phyloP scores from a whole-genome alignment of 495 filamentous ascomycete genomes.

The Polyplosphaeria fusca region DNA sequence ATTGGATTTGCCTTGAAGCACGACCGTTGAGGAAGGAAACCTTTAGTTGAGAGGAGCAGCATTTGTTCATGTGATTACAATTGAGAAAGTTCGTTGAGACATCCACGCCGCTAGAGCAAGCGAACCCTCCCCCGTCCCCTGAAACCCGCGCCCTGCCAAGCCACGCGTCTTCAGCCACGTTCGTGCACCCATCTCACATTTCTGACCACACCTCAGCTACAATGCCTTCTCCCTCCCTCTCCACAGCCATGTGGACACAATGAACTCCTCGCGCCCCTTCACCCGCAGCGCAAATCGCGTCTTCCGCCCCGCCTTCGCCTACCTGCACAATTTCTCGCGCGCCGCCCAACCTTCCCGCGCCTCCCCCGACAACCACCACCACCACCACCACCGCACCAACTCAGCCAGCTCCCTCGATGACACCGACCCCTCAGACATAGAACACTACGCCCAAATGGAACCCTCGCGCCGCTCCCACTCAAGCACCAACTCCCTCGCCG shows the following conservation, averaged over 20 bases:
- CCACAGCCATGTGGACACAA: conserved; percentile 8
- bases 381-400: conserved; percentile 22
- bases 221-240: background rate
- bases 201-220: too few relatives aligned
- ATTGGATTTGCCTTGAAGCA: too few relatives aligned
- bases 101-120: too few relatives aligned
- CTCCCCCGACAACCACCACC: conserved; percentile 8
- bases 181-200: too few relatives aligned
- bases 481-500: conserved; percentile 25
- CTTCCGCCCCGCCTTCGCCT: conserved; percentile 43
- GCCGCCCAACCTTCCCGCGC: conserved; percentile 11
- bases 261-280: conserved; percentile 31
- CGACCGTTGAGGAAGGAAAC: too few relatives aligned
- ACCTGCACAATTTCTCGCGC: conserved; percentile 36
- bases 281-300: conserved; percentile 22
- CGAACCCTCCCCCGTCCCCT: too few relatives aligned
- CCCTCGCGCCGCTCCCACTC: conserved; percentile 30
- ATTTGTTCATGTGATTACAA: too few relatives aligned
- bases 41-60: too few relatives aligned
- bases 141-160: too few relatives aligned
- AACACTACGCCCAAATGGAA: conserved; percentile 29
- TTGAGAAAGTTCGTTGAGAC: too few relatives aligned
- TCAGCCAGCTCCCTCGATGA: conserved; percentile 28
- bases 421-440: conserved; percentile 27
- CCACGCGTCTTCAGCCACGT: too few relatives aligned